Evolutionary conservation across 495 filamentous ascomycete species (phyloP).

Genomic region (Pseudoneurospora amorphoporcata): DNA sequence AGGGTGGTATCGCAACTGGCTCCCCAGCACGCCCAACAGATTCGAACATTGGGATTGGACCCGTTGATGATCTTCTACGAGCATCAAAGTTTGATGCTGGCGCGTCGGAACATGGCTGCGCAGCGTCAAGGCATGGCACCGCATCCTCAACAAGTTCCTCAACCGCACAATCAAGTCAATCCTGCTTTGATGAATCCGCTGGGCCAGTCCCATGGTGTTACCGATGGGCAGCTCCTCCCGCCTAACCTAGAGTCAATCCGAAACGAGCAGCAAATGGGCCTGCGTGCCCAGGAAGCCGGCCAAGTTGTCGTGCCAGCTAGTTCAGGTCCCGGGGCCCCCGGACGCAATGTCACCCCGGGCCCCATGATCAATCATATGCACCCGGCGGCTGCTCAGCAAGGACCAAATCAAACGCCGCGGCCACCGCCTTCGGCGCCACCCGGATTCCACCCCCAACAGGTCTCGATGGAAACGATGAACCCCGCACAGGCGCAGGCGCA

Average conservation of each 20-base stretch:
- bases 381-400: constrained; percentile 23
- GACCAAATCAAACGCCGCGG: constrained; percentile 22
- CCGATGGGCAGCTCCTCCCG: constrained; percentile 28
- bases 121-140: constrained; percentile 20
- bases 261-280: constrained; percentile 35
- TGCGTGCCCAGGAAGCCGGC: constrained; percentile 37
- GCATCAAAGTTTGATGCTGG: constrained; percentile 18
- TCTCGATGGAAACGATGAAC: constrained; percentile 24
- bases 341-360: constrained; percentile 30
- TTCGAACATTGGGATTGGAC: constrained; percentile 28
- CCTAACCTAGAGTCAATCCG: constrained; percentile 39
- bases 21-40: constrained; percentile 18
- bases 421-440: constrained; percentile 27
- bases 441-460: constrained; percentile 27
- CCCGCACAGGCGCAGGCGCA: constrained; percentile 26
- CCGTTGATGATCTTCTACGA: constrained; percentile 32
- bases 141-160: constrained; percentile 13
- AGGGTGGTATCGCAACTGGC: constrained; percentile 16
- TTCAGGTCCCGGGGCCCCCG: constrained; percentile 32
- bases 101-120: constrained; percentile 6
- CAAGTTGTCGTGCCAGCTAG: constrained; percentile 43
- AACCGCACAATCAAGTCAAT: constrained; percentile 30
- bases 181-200: constrained; percentile 22
- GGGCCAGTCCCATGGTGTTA: constrained; percentile 23
- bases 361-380: constrained; percentile 17